A percentile compares a stretch with the other conserved stretches of the same genome.
Conservation (phyloP, 768 basidiomycete species). For the Boletus tomentosulus region DNA sequence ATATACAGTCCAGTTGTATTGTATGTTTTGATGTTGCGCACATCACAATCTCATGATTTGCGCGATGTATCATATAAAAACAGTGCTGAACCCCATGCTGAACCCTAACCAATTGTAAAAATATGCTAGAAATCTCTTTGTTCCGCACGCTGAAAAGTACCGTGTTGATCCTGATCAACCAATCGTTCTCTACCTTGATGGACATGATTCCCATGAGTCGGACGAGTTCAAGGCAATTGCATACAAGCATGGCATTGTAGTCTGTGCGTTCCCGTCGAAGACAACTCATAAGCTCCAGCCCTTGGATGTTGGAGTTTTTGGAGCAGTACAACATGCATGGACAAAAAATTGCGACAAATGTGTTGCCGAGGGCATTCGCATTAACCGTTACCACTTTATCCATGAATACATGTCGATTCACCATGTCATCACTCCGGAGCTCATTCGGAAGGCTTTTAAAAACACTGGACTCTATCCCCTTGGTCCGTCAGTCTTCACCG, state of each 20-base stretch:
- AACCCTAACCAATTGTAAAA: too few relatives aligned
- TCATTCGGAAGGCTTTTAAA: not conserved
- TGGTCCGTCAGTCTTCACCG: not conserved
- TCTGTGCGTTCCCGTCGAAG: not conserved
- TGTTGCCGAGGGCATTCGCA: not conserved
- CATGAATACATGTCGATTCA: not conserved
- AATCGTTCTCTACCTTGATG: not conserved
- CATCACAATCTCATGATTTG: too few relatives aligned
- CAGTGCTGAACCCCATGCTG: too few relatives aligned
- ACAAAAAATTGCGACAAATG: not conserved
- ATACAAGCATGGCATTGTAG: not conserved
- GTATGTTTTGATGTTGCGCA: too few relatives aligned
- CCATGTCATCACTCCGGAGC: not conserved
- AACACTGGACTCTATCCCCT: not conserved
- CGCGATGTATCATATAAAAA: too few relatives aligned
- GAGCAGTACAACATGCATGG: not conserved
- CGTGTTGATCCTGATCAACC: not conserved
- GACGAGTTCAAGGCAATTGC: not conserved
- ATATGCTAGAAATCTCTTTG: too few relatives aligned
- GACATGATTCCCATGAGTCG: not conserved
- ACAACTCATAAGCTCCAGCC: not conserved
- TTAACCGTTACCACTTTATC: not conserved
- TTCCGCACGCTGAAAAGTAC: too few relatives aligned
- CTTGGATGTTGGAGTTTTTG: not conserved
- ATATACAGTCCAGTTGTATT: too few relatives aligned